These are phyloP conservation scores for Chaetomium sp. DNA, from an alignment of 2,329 filamentous ascomycete species.

Conservation along the genomic window DNA sequence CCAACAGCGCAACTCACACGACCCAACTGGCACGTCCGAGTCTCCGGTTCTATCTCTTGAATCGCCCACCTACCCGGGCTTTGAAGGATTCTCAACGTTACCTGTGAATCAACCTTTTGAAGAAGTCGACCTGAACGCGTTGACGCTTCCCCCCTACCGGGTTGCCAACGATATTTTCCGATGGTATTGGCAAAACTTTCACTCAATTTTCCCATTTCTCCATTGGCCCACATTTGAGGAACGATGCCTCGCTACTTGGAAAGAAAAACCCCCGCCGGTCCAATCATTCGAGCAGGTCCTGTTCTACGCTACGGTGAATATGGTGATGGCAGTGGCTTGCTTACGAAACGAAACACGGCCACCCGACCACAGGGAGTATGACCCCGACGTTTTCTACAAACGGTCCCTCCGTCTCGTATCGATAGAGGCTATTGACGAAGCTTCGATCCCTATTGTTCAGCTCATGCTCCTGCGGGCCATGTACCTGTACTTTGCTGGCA, in stretches of 20 bases:
- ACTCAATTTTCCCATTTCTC: slow-evolving; percentile 17
- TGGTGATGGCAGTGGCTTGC: slow-evolving; percentile 28
- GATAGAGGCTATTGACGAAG: slow-evolving; percentile 25
- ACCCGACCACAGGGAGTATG: slow-evolving; percentile 1
- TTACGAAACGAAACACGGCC: slow-evolving; percentile 18
- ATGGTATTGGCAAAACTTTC: slow-evolving; percentile 17
- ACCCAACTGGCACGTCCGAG: neutral
- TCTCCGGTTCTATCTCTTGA: neutral
- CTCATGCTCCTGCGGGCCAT: slow-evolving; percentile 25
- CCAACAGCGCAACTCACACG: neutral
- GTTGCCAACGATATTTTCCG: slow-evolving; percentile 12
- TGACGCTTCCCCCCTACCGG: slow-evolving; percentile 11
- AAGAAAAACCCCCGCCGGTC: neutral
- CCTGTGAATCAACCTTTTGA: neutral
- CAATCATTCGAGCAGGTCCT: slow-evolving; percentile 13
- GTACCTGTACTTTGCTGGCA: slow-evolving; percentile 27
- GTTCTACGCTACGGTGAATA: slow-evolving; percentile 26
- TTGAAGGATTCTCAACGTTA: slow-evolving; percentile 8
- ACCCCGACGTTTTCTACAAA: slow-evolving; percentile 26
- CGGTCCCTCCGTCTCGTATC: slow-evolving; percentile 24
- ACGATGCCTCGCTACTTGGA: slow-evolving; percentile 10
- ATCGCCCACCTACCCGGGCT: slow-evolving; percentile 3
- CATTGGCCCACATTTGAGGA: slow-evolving; percentile 18
- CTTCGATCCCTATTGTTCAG: slow-evolving; percentile 26
- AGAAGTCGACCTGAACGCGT: slow-evolving; percentile 4